Base-by-base conservation (phyloP, 768 basidiomycete species). In the Suillus alpinus region DNA sequence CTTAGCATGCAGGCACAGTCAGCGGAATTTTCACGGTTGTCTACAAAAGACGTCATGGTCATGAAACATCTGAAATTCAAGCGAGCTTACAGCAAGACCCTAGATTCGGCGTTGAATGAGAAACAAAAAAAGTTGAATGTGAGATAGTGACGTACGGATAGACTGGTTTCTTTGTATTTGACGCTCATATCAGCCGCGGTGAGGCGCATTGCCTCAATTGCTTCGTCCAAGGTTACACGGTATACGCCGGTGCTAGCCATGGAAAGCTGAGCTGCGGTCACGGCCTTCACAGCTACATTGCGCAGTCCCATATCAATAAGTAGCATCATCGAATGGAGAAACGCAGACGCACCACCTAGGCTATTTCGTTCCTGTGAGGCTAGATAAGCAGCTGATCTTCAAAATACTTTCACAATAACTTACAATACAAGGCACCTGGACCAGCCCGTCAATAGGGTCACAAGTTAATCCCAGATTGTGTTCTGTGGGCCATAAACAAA, bases 371-470 rank as follows among this genome's bases (percentile, higher is more conserved):
- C 90, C 88, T 89, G 65, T 5, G 58, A 9, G 44, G 44, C 20
- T 46, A 55, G 16, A 26, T 55, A 23, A 55, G 53, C 10, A 32
- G 13, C 2, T 32, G 26, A 32, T 2, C 55, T 59, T 29, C 23
- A 34, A 36, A 39, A 31, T 29, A 53, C 55, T 59, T 18, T 58
- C 37, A 65, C 63, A 50, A 53, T 60, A 55, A 76, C 88, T 68
- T 74, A 94, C 94, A 60, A 97, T 97, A 71, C 96, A 98, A 6
- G 95, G 95, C 8, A 97, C 93, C 71, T 97, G 94, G 2, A 96
- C 94, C 12, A 95, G 81, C 0, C 94, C 94, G 65, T 93, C 92
- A 59, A 94, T 92, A 6, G 95, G 95, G 73, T 97, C 95, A 69
- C 95, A 98, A 2, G 95, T 98, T 59, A 98, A 73, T 2, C 92